Base-by-base conservation (phyloP, 495 filamentous ascomycete species). In the Talaromyces trachyspermus region DNA sequence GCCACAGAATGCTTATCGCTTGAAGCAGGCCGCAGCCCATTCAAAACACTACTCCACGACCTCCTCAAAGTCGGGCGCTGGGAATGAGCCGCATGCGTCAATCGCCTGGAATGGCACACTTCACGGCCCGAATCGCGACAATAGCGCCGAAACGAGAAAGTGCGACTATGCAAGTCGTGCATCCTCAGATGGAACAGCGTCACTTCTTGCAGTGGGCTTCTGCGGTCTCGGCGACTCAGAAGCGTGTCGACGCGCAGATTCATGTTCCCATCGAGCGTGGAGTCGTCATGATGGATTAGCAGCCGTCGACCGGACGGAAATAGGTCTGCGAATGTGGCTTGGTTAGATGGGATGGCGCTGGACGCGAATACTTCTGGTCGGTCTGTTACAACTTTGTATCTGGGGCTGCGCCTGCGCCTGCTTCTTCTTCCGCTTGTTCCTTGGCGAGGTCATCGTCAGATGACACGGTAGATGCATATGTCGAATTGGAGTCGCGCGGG, bases 181-280 rank as follows among this genome's bases (percentile, higher is more conserved):
- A 98, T 95, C 51, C 90, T 85, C 33, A 97, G 72, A 65, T 98
- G 89, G 65, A 96, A 97, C 33, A 98, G 80, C 36, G 86, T 92
- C 30, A 95, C 77, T 41, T 82, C 79, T 53, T 78, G 79, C 26
- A 27, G 40, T 11, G 20, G 25, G 40, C 65, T 61, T 40, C 63
- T 65, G 43, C 79, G 80, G 10, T 75, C 73, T n/a, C 68, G 54
- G 5, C 64, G 69, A 26, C 70, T 66, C 32, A 88, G 77, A 46
- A 84, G 72, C 12, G 89, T 89, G 60, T 96, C 89, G 41, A 98
- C 75, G 33, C 90, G 83, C 45, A 98, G 75, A 61, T 96, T 95
- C 92, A 96, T 95, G 72, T 97, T 95, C 15, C 92, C 91, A 63
- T 98, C 92, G 14, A 83, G 61, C 3, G 92, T 95, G 27, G 86